Base-by-base conservation (phyloP, 768 basidiomycete species). In the Tylopilus sp. region DNA sequence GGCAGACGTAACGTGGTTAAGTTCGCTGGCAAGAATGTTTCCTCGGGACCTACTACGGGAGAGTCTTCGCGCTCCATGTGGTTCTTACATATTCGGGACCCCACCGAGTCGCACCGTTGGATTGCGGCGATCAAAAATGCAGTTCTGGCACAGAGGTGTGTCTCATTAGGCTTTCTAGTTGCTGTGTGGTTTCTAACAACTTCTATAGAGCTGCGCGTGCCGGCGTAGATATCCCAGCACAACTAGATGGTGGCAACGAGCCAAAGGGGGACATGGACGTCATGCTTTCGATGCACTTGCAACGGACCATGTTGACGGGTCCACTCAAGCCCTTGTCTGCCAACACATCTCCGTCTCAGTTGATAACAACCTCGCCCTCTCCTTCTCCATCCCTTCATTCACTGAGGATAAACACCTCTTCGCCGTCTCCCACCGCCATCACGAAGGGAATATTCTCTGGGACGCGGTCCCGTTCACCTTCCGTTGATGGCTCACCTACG, bases 241-340 rank as follows among this genome's bases (percentile, higher is more conserved):
- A 70, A 36, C 69, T 69, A 20, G 58, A 71, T 3, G 71, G 74
- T 20, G 73, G 71, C 15, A 70, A 77, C 23, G 88, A 88, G 53
- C 87, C 86, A 20, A 76, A 82, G 41, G 88, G 88, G 6, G 88
- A 91, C 61, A 80, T 91, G 73, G 88, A 91, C 63, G 88, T 90
- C 42, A 86, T 89, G 80, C 75, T 91, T 31, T 85, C 86, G 26
- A 88, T 91, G 75, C 83, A 83, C 43, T 75, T 81, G 28, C 86
- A 88, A 58, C 82, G 79, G n/a, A 47, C 71, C 75, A 56, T 71
- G 73, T 25, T 73, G 73, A 23, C 66, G 68, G 47, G 65, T 38
- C 48, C 55, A 38, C 40, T 40, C 23, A 55, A 58, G 46, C 30
- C 49, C 20, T 57, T 50, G 21, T 40, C 45, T 47, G 44, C 52